Evolutionary conservation across 73 alveolate species (phyloP).

Genomic region (Urostyla sp.): DNA sequence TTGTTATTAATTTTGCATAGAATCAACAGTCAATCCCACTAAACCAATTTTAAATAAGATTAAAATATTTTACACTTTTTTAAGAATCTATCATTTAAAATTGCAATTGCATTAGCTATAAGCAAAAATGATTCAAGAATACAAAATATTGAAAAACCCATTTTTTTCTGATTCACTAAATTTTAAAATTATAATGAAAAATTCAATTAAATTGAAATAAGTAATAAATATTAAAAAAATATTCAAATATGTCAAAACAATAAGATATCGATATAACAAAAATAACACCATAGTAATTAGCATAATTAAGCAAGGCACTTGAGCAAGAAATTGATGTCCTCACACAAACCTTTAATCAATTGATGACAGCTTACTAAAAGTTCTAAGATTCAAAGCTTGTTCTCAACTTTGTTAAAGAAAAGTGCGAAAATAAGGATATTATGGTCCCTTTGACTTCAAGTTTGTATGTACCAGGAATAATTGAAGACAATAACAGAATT

Average conservation of each 20-base stretch:
- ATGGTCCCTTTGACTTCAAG: conserved; percentile 89
- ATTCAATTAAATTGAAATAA: neutral
- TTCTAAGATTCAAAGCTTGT: conserved; percentile 79
- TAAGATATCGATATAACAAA: conserved; percentile 35
- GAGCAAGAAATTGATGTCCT: conserved; percentile 79
- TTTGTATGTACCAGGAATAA: conserved; percentile 87
- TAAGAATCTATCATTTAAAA: conserved; percentile 68
- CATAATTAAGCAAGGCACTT: conserved; percentile 73
- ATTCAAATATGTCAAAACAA: neutral
- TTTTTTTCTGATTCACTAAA: conserved; percentile 39
- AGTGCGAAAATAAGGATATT: conserved; percentile 78
- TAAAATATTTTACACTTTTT: conserved; percentile 56
- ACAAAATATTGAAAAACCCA: conserved; percentile 77
- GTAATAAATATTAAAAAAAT: neutral
- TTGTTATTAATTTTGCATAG: neutral
- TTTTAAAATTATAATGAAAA: neutral
- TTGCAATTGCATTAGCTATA: conserved; percentile 69
- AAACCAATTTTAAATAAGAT: neutral
- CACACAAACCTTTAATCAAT: conserved; percentile 70
- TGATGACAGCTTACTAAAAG: conserved; percentile 78
- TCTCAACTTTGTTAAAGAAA: conserved; percentile 60
- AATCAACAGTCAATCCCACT: conserved; percentile 51
- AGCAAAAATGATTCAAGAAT: conserved; percentile 64
- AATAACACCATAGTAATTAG: conserved; percentile 75
- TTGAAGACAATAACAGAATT: conserved; percentile 74